A percentile compares a stretch with the other conserved stretches of the same genome.
Conservation (phyloP, 495 filamentous ascomycete species). For the Evernia prunastri region DNA sequence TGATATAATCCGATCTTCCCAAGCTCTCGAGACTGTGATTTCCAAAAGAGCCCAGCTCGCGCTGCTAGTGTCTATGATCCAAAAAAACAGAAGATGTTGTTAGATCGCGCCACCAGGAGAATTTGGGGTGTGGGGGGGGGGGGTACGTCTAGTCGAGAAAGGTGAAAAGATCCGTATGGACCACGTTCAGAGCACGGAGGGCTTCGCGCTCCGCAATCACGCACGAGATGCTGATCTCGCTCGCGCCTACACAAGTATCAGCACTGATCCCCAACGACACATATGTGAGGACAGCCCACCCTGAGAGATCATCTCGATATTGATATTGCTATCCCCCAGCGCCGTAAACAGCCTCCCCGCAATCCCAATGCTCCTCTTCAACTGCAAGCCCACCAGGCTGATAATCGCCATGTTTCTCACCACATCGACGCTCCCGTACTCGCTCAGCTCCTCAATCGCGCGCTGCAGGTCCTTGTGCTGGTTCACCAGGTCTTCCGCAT, state of each 20-base stretch:
- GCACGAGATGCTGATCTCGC: slow-evolving; percentile 98
- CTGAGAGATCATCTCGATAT: slow-evolving; percentile 28
- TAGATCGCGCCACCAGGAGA: background rate
- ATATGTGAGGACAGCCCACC: slow-evolving; percentile 2
- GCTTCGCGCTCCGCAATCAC: slow-evolving; percentile 89
- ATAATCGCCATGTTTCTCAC: slow-evolving; percentile 85
- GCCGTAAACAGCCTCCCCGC: slow-evolving; percentile 85
- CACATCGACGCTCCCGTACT: slow-evolving; percentile 77
- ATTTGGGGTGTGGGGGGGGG: background rate
- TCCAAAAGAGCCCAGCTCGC: background rate
- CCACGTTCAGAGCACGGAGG: slow-evolving; percentile 83
- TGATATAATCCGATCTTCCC: too few relatives aligned
- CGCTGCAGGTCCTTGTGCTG: slow-evolving; percentile 58
- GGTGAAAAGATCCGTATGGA: slow-evolving; percentile 87
- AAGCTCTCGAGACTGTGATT: background rate
- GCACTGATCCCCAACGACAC: background rate
- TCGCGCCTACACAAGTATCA: slow-evolving; percentile 58
- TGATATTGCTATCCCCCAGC: slow-evolving; percentile 47
- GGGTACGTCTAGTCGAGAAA: slow-evolving; percentile 41
- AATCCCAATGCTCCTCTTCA: slow-evolving; percentile 92
- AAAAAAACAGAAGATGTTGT: background rate
- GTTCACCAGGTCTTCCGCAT: slow-evolving; percentile 52
- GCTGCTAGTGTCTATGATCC: background rate
- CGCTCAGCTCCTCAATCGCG: slow-evolving; percentile 61
- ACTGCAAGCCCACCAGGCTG: slow-evolving; percentile 82